Percentiles rank a stretch among this genome's conserved stretches.
These are phyloP conservation scores for Phytophthora agathidicida DNA, from an alignment of 352 stramenopile species.

Conservation along the genomic window DNA sequence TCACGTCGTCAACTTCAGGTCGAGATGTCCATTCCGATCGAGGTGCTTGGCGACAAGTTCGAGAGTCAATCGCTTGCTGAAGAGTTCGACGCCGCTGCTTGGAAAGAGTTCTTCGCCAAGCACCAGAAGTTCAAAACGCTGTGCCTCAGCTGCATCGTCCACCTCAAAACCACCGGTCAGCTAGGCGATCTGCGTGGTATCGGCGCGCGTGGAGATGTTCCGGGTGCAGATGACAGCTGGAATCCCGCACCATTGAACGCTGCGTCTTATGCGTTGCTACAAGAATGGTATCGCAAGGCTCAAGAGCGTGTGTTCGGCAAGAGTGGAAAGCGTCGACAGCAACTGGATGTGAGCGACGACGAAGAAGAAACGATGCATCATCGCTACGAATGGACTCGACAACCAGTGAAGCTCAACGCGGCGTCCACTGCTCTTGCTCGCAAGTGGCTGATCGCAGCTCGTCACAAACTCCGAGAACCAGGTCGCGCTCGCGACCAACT, in stretches of 20 bases:
- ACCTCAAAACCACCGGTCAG: conserved; percentile 59
- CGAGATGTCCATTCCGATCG: conserved; percentile 91
- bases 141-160: conserved; percentile 92
- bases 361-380: conserved; percentile 78
- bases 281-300: conserved; percentile 92
- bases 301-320: conserved; percentile 90
- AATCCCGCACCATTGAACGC: conserved; percentile 76
- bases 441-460: conserved; percentile 80
- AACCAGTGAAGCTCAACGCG: conserved; percentile 68
- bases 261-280: conserved; percentile 88
- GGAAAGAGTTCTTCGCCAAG: conserved; percentile 95
- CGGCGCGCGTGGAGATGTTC: conserved; percentile 21
- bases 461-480: conserved; percentile 62
- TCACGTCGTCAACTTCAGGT: conserved; percentile 95
- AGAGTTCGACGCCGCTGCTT: conserved; percentile 94
- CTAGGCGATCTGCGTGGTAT: conserved; percentile 30
- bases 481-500: conserved; percentile 44
- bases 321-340: conserved; percentile 57
- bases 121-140: conserved; percentile 95
- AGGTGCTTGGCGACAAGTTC: conserved; percentile 94
- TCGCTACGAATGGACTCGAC: conserved; percentile 82
- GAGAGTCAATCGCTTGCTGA: conserved; percentile 84
- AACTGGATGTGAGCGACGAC: conserved; percentile 87
- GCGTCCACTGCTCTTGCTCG: conserved; percentile 83
- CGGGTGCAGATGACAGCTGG: conserved; percentile 45